Conservation (phyloP, 2,329 filamentous ascomycete species). For the Calonectria montana region DNA sequence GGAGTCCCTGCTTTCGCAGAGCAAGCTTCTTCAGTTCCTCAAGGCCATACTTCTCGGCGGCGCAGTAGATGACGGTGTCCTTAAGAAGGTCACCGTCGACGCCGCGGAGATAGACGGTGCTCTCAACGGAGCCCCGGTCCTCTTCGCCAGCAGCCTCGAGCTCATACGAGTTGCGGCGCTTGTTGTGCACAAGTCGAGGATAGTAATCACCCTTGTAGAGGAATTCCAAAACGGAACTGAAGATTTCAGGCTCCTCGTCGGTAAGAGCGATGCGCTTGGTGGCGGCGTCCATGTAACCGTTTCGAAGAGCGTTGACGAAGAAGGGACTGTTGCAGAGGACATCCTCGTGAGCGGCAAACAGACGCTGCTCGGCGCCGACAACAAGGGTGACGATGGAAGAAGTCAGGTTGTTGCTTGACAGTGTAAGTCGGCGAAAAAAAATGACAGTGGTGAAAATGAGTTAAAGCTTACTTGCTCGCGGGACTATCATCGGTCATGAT, state of each 20-base stretch:
- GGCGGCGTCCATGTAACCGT: slow-evolving; percentile 48
- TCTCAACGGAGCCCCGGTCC: slow-evolving; percentile 62
- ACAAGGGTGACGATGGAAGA: slow-evolving; percentile 83
- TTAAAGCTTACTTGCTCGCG: slow-evolving; percentile 56
- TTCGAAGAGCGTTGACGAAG: slow-evolving; percentile 64
- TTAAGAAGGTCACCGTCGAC: slow-evolving; percentile 79
- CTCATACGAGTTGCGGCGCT: slow-evolving; percentile 82
- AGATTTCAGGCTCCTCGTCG: slow-evolving; percentile 89
- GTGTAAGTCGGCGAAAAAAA: slow-evolving; percentile 9
- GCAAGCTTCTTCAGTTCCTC: slow-evolving; percentile 87
- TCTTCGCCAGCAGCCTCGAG: slow-evolving; percentile 72
- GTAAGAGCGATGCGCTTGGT: slow-evolving; percentile 81
- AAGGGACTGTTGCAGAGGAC: slow-evolving; percentile 82
- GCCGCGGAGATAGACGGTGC: slow-evolving; percentile 76
- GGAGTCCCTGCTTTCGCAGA: slow-evolving; percentile 89
- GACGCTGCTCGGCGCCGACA: slow-evolving; percentile 82
- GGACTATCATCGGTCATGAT: slow-evolving; percentile 51
- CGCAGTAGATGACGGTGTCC: slow-evolving; percentile 92
- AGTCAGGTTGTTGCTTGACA: slow-evolving; percentile 60
- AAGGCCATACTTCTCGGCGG: slow-evolving; percentile 85
- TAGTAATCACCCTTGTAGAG: slow-evolving; percentile 96
- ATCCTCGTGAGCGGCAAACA: slow-evolving; percentile 93
- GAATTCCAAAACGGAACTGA: slow-evolving; percentile 90
- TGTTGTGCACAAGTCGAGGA: slow-evolving; percentile 84
- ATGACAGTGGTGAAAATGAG: neutral